Evolutionary conservation across 345 rosid species (phyloP).

Genomic region (Moricandia arvensis): DNA sequence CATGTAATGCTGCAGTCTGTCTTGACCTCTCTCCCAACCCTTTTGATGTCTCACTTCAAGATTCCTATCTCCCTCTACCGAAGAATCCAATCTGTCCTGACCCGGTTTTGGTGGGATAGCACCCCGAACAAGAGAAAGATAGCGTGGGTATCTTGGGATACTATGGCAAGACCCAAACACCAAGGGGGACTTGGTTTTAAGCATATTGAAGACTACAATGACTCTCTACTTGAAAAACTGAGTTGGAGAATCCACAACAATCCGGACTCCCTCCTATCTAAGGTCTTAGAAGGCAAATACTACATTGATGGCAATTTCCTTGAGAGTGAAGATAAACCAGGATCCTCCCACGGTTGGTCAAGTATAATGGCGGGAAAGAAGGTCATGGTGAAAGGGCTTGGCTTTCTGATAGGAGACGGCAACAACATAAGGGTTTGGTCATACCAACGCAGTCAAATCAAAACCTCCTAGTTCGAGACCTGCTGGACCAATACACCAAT

Average conservation of each 20-base stretch:
- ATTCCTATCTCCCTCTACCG: neutral
- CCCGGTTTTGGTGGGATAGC: neutral
- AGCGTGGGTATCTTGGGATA: neutral
- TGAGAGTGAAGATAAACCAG: no score
- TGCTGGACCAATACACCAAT: neutral
- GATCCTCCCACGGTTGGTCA: no score
- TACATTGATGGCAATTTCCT: no score
- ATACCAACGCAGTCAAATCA: no score
- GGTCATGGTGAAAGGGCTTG: no score
- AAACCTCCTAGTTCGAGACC: neutral
- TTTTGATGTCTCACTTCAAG: neutral
- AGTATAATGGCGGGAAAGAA: no score
- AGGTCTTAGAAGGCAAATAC: no score
- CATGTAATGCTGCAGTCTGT: neutral
- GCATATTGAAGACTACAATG: neutral
- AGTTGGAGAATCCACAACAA: neutral
- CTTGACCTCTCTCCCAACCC: neutral
- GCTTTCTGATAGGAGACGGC: no score
- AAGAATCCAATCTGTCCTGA: neutral
- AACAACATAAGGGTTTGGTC: no score
- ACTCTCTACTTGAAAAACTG: neutral
- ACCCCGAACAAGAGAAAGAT: neutral
- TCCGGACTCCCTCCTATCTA: no score
- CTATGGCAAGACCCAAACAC: neutral
- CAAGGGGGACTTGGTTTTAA: neutral